Evolutionary conservation across 306 rosid species (phyloP).

Genomic region (Gastrolobium bilobum): DNA sequence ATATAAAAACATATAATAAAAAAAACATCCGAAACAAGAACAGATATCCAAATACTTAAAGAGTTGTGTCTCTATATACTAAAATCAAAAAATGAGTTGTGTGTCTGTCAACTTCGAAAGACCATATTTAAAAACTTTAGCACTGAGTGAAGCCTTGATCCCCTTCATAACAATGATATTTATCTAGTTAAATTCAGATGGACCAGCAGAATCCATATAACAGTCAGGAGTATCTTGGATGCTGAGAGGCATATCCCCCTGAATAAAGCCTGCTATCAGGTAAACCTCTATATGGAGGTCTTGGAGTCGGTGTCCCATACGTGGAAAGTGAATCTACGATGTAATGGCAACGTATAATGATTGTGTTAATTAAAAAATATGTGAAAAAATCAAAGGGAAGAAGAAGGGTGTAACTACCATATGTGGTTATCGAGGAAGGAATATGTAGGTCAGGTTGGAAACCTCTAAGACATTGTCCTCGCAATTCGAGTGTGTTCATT

Average conservation of each 20-base stretch:
- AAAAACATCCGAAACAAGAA: background rate
- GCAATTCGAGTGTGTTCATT: conserved; percentile 35
- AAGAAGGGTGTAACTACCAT: conserved; percentile 10
- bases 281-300: conserved; percentile 43
- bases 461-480: conserved; percentile 16
- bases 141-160: background rate
- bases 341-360: conserved; percentile 22
- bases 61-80: too few relatives aligned
- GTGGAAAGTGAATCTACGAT: conserved; percentile 54
- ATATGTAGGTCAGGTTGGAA: background rate
- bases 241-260: conserved; percentile 34
- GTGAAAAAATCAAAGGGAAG: background rate
- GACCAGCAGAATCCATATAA: conserved; percentile 11
- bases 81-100: too few relatives aligned
- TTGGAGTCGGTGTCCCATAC: conserved; percentile 41
- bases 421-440: conserved; percentile 1
- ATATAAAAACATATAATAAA: too few relatives aligned
- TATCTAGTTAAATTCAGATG: background rate
- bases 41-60: background rate
- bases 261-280: conserved; percentile 39
- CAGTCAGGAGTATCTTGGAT: conserved; percentile 43
- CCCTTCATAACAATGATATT: background rate
- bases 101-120: background rate
- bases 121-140: background rate
- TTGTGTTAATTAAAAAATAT: background rate